Evolutionary conservation across 106 monocot species (phyloP), one percentile per base, ranked within the genome.

Genomic region (Apostasia shenzhenica): DNA sequence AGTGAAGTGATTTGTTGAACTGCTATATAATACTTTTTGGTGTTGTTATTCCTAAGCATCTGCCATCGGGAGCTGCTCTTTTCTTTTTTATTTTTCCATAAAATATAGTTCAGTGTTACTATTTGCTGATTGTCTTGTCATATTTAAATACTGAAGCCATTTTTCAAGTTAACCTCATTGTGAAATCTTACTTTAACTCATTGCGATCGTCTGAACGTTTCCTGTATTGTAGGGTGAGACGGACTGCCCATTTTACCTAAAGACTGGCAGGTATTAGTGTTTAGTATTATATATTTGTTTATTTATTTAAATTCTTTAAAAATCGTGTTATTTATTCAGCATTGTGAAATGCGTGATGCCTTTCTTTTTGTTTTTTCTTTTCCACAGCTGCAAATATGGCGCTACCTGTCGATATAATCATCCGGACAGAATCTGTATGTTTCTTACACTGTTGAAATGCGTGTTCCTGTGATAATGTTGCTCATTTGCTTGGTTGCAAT

Each of bases 231-330:
- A 99, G 99, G 92, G 86, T 61, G 90, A 93, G 77, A 59, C 74
- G 43, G 92, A 99, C 80, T 99, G 99, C 49, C 85, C 92, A 62
- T 99, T 99, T 81, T 99, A 99, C 70, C 65, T 93, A 55, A 99
- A 90, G 72, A 99, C 92, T 75, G 99, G 93, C 57, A 99, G 97
- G 97, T 97, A 70, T 51, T 51, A 14, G 11, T 67, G 4, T n/a
- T 8, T 37, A 47, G 55, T 50, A 50, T 5, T 14, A 48, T 48
- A 26, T 65, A 48, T 7, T 65, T 65, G 5, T n/a, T 65, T 65
- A 7, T 65, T 13, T 11, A 12, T 48, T 65, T 14, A 6, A 46
- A 7, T 65, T 13, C 43, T 45, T 48, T 65, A 48, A 6, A 46
- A 2, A 14, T 26, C 52, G 10, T 52, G 10, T 52, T 6, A 52